Evolutionary conservation across 495 filamentous ascomycete genomes (phyloP).

Genomic region (Xylaria scruposa): DNA sequence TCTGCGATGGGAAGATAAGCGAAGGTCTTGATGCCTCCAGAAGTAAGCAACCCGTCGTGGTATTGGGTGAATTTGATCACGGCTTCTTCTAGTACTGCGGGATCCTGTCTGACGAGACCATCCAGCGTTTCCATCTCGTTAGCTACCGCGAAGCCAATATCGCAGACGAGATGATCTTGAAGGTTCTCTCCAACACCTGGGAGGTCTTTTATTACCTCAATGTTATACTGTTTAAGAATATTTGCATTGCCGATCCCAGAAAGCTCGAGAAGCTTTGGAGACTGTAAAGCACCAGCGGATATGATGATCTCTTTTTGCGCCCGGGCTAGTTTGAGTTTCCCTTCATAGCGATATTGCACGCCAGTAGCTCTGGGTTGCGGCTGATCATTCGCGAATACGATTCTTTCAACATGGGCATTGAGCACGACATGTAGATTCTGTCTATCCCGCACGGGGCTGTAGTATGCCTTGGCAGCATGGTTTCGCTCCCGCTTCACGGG

Average conservation of each 20-base stretch:
- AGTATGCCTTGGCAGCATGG: conserved; percentile 48
- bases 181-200: conserved; percentile 63
- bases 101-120: conserved; percentile 18
- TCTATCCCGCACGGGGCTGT: conserved; percentile 39
- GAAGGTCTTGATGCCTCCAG: conserved; percentile 23
- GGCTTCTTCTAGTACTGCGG: conserved; percentile 7
- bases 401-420: conserved; percentile 50
- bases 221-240: conserved; percentile 49
- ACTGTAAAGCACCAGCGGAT: conserved; percentile 61
- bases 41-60: conserved; percentile 24
- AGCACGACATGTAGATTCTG: conserved; percentile 55
- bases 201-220: conserved; percentile 54
- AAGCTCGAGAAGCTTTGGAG: conserved; percentile 62
- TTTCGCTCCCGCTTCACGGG: conserved; percentile 46
- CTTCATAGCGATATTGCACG: conserved; percentile 42
- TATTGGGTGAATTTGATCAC: conserved; percentile 20
- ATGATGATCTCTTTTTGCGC: conserved; percentile 62
- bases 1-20: conserved; percentile 20
- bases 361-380: conserved; percentile 37
- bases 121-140: conserved; percentile 31
- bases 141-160: conserved; percentile 26
- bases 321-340: conserved; percentile 36
- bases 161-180: conserved; percentile 57
- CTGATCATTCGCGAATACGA: conserved; percentile 40
- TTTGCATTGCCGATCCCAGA: conserved; percentile 59